Conservation (phyloP, 768 basidiomycete genomes). For the Amanita pseudoporphyria region DNA sequence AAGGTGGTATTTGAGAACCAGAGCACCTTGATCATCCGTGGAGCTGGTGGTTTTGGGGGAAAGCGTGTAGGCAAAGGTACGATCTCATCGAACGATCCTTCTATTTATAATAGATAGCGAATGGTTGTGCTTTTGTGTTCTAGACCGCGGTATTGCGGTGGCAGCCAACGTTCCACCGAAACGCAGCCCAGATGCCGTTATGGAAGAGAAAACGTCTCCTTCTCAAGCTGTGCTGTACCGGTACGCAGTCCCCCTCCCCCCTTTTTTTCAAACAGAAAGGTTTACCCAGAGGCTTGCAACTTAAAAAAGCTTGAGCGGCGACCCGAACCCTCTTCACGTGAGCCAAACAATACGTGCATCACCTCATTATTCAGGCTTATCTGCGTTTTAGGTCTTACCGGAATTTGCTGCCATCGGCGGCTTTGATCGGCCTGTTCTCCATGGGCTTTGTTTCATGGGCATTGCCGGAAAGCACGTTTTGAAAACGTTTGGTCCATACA, state of each 20-base stretch:
- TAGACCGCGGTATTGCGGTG: slow-evolving; percentile 86
- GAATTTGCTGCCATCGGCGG: slow-evolving; percentile 94
- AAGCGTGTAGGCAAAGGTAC: slow-evolving; percentile 73
- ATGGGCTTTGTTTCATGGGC: slow-evolving; percentile 88
- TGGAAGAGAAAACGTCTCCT: slow-evolving; percentile 79
- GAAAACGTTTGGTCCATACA: slow-evolving; percentile 75
- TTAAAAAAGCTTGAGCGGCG: slow-evolving; percentile 70
- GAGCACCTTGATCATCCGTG: slow-evolving; percentile 85
- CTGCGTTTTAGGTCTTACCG: slow-evolving; percentile 69
- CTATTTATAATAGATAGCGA: background rate
- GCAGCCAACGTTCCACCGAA: slow-evolving; percentile 75
- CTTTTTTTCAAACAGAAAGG: too few species aligned
- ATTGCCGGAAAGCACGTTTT: slow-evolving; percentile 88
- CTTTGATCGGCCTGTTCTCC: slow-evolving; percentile 83
- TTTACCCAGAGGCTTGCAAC: too few species aligned
- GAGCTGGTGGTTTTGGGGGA: slow-evolving; percentile 94
- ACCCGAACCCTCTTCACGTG: slow-evolving; percentile 86
- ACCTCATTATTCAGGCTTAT: background rate
- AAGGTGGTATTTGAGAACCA: slow-evolving; percentile 87
- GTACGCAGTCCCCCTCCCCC: slow-evolving; percentile 28
- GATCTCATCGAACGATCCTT: background rate
- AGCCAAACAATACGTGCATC: slow-evolving; percentile 12
- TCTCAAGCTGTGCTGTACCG: slow-evolving; percentile 90
- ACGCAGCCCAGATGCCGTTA: slow-evolving; percentile 73
- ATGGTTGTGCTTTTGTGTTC: background rate